Conservation (phyloP, 768 basidiomycete genomes). For the Lentinula sp. region DNA sequence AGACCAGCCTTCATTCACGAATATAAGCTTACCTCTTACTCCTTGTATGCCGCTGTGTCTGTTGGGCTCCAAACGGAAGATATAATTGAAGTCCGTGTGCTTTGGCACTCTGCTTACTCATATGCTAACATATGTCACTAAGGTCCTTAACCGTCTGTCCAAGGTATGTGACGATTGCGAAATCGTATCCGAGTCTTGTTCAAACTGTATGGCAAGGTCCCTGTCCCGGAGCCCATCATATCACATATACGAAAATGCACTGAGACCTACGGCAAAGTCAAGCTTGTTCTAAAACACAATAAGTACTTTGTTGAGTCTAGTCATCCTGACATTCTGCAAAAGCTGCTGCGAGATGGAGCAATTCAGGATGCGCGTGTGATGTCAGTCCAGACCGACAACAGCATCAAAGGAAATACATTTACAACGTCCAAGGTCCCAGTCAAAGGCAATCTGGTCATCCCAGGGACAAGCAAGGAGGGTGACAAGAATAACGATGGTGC, state of each 20-base stretch:
- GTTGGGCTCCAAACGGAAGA: constrained; percentile 97
- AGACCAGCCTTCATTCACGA: constrained; percentile 98
- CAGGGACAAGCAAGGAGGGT: constrained; percentile 72
- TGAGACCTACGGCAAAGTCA: constrained; percentile 95
- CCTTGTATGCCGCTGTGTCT: constrained; percentile 96
- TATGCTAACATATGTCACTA: constrained; percentile 24
- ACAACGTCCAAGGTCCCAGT: constrained; percentile 79
- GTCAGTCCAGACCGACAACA: constrained; percentile 61
- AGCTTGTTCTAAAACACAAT: constrained; percentile 96
- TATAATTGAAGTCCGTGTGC: constrained; percentile 84
- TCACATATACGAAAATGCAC: constrained; percentile 91
- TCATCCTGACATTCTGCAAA: constrained; percentile 88
- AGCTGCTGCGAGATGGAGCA: constrained; percentile 77
- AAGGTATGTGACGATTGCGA: constrained; percentile 40
- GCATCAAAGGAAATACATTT: constrained; percentile 70
- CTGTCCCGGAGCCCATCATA: constrained; percentile 83
- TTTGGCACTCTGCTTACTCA: constrained; percentile 13
- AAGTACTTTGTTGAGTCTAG: constrained; percentile 95
- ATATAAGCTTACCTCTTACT: constrained; percentile 98
- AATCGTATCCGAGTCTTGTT: not conserved
- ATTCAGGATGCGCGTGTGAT: constrained; percentile 83
- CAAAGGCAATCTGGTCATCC: constrained; percentile 78
- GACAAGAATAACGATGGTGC: constrained; percentile 63
- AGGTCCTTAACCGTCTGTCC: constrained; percentile 78
- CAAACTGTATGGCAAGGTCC: constrained; percentile 53